Base-by-base conservation (phyloP, 2,329 filamentous ascomycete species). In the Neurospora crassa region DNA sequence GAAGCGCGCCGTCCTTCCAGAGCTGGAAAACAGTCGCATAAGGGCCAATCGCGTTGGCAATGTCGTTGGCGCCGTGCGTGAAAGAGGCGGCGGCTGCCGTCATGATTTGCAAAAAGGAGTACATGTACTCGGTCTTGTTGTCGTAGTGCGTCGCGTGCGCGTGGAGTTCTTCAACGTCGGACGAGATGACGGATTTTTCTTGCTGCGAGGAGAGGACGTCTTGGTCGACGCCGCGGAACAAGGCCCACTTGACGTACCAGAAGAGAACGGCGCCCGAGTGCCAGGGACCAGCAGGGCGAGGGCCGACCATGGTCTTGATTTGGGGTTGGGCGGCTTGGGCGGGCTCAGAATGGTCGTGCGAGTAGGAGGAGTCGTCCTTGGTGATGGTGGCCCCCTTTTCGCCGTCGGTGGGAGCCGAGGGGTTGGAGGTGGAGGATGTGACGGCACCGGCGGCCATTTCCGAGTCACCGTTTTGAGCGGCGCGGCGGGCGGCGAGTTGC, bases 51-150 rank as follows among this genome's bases (percentile, higher is more conserved):
- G 88, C 87, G 77, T 86, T 91, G 75, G 86, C 83, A 24, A 91
- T 86, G 73, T 91, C 89, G 78, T 91, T 91, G 74, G 88, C 88
- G 34, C 89, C 89, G 80, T 91, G 89, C 1, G 86, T 86, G 73
- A 91, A 90, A 3, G 88, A 89, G 16, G 88, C 86, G 41, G 88
- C 87, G 74, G 86, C 85, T 11, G 89, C 88, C 5, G 88, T 88
- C 80, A 88, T 82, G 75, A 89, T 79, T 75, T 89, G 87, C 40
- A 88, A 82, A 79, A 88, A 89, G 6, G 85, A 87, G 79, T 87
- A 90, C 68, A 87, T 81, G 80, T 87, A 87, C 79, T 90, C 88
- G 74, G 85, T 82, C 73, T 86, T 84, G 79, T 91, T 90, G 76
- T 89, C 84, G 79, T 86, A 91, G 77, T 89, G 88, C 40, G 83